phyloP scores from a whole-genome alignment of 1,139 yeast species.

The Kurtzmaniella quercitrusa region DNA sequence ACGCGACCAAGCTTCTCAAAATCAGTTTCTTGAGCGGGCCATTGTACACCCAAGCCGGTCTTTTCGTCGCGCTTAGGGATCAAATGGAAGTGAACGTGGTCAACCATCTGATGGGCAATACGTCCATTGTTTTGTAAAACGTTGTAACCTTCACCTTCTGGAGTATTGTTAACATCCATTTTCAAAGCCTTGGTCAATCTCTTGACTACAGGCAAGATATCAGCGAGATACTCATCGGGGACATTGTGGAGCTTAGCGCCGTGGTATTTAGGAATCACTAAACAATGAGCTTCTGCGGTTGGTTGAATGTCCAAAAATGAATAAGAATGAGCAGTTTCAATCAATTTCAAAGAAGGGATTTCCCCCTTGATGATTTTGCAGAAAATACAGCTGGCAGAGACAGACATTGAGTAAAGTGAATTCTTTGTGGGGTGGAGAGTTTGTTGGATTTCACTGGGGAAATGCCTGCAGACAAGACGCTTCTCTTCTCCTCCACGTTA shows the following conservation, averaged over 20 bases:
- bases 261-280: conserved; percentile 86
- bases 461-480: background rate
- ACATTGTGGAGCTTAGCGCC: conserved; percentile 89
- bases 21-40: conserved; percentile 85
- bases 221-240: conserved; percentile 86
- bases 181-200: conserved; percentile 71
- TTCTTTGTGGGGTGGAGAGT: background rate
- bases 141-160: conserved; percentile 81
- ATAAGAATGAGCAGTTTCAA: conserved; percentile 74
- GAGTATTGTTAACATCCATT: conserved; percentile 50
- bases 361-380: conserved; percentile 94
- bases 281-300: conserved; percentile 79
- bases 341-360: conserved; percentile 83
- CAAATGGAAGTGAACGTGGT: conserved; percentile 94
- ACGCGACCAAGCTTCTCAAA: conserved; percentile 63
- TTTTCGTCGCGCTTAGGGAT: conserved; percentile 76
- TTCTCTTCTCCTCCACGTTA: too few species aligned
- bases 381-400: conserved; percentile 67
- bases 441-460: background rate
- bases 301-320: conserved; percentile 94
- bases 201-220: conserved; percentile 82
- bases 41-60: conserved; percentile 79
- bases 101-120: conserved; percentile 91
- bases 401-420: conserved; percentile 2
- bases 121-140: conserved; percentile 88